Evolutionary conservation across 2,329 filamentous ascomycete species (phyloP).

Genomic region (Paracamarosporium sp.): DNA sequence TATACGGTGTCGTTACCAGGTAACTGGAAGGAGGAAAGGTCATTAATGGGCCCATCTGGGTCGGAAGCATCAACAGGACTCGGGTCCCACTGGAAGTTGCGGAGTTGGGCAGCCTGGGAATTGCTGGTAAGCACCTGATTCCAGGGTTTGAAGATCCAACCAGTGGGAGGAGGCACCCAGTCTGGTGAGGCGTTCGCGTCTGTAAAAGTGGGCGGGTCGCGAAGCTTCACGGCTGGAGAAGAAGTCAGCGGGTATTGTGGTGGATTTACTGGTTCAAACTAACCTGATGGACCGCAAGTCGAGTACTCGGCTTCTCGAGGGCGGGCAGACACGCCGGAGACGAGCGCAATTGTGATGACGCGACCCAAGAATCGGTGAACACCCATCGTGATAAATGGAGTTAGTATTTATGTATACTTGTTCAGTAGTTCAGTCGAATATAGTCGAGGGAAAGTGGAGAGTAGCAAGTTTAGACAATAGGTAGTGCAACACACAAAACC

Average conservation of each 20-base stretch:
- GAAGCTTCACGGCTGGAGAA: background rate
- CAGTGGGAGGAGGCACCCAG: constrained; percentile 15
- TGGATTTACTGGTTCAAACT: background rate
- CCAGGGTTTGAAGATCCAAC: constrained; percentile 27
- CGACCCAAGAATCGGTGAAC: background rate
- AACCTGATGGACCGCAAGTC: background rate
- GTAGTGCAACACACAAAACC: too few relatives aligned
- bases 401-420: background rate
- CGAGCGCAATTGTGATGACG: background rate
- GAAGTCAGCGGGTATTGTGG: background rate
- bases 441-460: background rate
- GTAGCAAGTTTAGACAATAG: background rate
- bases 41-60: constrained; percentile 17
- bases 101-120: constrained; percentile 14
- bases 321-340: background rate
- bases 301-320: background rate
- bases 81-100: constrained; percentile 27
- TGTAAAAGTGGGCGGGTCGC: background rate
- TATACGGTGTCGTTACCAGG: constrained; percentile 17
- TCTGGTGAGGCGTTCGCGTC: background rate
- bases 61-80: constrained; percentile 12
- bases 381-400: background rate
- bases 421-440: background rate
- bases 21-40: constrained; percentile 26
- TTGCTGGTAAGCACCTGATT: constrained; percentile 21